Conservation (phyloP, 2,329 filamentous ascomycete species). For the Hymenoscyphus occultus region DNA sequence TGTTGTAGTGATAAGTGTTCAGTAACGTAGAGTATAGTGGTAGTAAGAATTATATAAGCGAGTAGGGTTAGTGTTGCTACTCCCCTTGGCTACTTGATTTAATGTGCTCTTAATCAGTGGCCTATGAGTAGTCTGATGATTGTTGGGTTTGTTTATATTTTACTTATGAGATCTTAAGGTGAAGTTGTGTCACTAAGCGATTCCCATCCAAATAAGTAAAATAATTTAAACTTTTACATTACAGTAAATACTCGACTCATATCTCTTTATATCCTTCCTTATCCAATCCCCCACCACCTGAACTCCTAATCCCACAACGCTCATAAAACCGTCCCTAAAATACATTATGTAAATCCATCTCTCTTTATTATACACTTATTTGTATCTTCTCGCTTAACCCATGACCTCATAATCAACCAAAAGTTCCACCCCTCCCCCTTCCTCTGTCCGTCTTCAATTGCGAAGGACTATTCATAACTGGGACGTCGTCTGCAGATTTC, state of each 20-base stretch:
- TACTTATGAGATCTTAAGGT: too few relatives aligned
- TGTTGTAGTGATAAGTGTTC: too few relatives aligned
- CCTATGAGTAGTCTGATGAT: too few relatives aligned
- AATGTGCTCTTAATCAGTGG: too few relatives aligned
- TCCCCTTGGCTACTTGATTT: too few relatives aligned
- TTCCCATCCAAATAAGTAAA: neutral
- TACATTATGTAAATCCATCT: neutral
- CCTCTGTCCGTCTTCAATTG: constrained; percentile 6
- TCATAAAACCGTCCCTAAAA: neutral
- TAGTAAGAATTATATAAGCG: too few relatives aligned
- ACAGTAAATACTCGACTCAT: neutral
- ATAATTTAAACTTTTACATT: neutral
- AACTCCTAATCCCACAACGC: neutral
- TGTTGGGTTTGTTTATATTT: too few relatives aligned
- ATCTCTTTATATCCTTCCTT: neutral
- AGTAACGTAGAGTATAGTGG: too few relatives aligned
- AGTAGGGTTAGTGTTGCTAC: too few relatives aligned
- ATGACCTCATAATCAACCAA: neutral
- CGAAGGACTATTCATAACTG: constrained; percentile 3
- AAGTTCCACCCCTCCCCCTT: constrained; percentile 8
- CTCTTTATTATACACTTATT: neutral
- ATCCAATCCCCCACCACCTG: neutral
- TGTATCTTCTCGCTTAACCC: too few relatives aligned
- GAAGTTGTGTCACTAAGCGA: too few relatives aligned
- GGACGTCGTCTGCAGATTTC: neutral